Percentiles rank a stretch among this genome's conserved stretches.
phyloP scores from a whole-genome alignment of 169 alveolate species.

The Plasmodium vivax region DNA sequence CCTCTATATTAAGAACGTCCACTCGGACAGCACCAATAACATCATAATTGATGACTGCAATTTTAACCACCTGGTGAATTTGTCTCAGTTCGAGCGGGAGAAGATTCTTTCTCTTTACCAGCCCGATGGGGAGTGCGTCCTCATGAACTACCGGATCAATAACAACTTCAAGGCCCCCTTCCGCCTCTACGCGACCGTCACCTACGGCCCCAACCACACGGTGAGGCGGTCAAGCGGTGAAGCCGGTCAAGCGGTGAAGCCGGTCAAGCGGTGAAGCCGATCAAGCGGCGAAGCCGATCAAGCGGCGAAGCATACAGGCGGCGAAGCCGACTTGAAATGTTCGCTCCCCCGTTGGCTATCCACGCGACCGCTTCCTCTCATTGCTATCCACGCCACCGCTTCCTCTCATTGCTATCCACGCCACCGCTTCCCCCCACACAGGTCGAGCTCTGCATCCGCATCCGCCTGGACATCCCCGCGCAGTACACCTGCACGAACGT shows the following conservation, averaged over 20 bases:
- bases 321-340: background rate
- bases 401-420: background rate
- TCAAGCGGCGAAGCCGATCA: background rate
- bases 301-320: background rate
- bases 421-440: background rate
- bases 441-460: conserved; percentile 51
- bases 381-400: background rate
- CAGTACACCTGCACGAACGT: conserved; percentile 67
- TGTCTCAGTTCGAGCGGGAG: conserved; percentile 85
- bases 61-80: conserved; percentile 92
- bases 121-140: conserved; percentile 97
- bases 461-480: conserved; percentile 20
- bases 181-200: conserved; percentile 74
- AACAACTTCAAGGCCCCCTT: conserved; percentile 86
- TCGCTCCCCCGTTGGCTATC: no score
- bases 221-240: conserved; percentile 5
- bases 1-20: conserved; percentile 66
- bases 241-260: background rate
- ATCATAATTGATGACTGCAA: conserved; percentile 88
- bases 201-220: conserved; percentile 43
- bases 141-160: conserved; percentile 94
- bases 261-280: background rate
- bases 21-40: conserved; percentile 43
- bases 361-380: background rate
- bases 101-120: conserved; percentile 92